phyloP scores from a whole-genome alignment of 1,284 basidiomycete genomes.

The Sanghuangporus weigelae region DNA sequence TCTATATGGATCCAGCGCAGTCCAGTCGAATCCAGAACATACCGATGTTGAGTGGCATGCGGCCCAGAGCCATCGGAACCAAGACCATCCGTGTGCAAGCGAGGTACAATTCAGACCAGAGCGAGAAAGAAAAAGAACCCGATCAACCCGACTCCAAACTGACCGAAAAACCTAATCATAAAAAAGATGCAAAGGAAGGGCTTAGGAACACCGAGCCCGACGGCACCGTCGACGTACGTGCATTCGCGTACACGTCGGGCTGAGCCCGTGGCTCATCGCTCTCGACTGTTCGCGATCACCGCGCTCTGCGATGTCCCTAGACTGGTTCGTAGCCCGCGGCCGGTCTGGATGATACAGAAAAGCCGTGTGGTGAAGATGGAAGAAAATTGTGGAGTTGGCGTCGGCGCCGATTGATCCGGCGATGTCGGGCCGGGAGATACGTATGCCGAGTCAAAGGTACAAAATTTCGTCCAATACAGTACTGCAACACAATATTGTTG shows the following conservation, averaged over 20 bases:
- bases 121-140: neutral
- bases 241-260: neutral
- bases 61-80: neutral
- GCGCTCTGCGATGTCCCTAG: neutral
- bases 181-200: neutral
- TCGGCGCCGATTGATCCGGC: neutral
- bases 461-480: neutral
- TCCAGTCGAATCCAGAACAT: neutral
- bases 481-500: too few relatives aligned
- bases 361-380: neutral
- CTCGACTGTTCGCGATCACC: neutral
- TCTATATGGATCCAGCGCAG: neutral
- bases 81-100: neutral
- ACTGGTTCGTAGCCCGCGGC: neutral
- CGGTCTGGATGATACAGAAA: neutral
- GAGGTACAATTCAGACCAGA: neutral
- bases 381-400: neutral
- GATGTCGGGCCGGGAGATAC: neutral
- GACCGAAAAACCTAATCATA: neutral
- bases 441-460: neutral
- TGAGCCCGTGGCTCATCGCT: neutral
- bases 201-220: neutral
- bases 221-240: neutral
- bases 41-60: neutral
- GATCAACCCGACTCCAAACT: neutral